phyloP scores from a whole-genome alignment of 2,329 filamentous ascomycete species.

The Huntiella savannae region DNA sequence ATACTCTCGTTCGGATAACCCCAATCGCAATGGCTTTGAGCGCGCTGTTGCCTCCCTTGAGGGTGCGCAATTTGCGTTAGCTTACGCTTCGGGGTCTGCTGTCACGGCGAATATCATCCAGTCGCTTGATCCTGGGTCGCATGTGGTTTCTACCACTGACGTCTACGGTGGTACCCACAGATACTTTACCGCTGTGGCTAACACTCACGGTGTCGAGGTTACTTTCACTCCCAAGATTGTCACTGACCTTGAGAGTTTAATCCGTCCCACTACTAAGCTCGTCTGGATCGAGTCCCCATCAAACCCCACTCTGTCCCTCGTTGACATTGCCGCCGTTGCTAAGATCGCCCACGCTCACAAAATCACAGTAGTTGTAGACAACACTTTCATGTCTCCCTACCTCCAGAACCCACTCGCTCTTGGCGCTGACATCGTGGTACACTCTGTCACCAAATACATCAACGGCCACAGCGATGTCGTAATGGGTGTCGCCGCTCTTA shows the following conservation, averaged over 20 bases:
- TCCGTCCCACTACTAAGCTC: constrained; percentile 74
- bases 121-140: constrained; percentile 72
- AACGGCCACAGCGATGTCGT: constrained; percentile 94
- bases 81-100: constrained; percentile 85
- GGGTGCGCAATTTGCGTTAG: constrained; percentile 78
- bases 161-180: constrained; percentile 96
- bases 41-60: constrained; percentile 78
- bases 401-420: constrained; percentile 90
- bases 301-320: constrained; percentile 82
- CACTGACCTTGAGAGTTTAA: constrained; percentile 65
- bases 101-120: constrained; percentile 88
- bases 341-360: constrained; percentile 70
- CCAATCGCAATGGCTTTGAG: constrained; percentile 92
- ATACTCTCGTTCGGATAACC: constrained; percentile 85
- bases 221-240: constrained; percentile 91
- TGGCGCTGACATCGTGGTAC: constrained; percentile 89
- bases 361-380: constrained; percentile 94
- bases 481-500: constrained; percentile 94
- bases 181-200: constrained; percentile 96
- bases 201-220: constrained; percentile 82
- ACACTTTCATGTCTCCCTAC: constrained; percentile 94
- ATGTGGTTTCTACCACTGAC: constrained; percentile 91
- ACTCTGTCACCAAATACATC: constrained; percentile 98
- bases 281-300: constrained; percentile 95
- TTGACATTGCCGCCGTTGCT: constrained; percentile 78